Base-by-base conservation (phyloP, 192 early-diverging fungal genomes). In the Haplosporangium gracile region DNA sequence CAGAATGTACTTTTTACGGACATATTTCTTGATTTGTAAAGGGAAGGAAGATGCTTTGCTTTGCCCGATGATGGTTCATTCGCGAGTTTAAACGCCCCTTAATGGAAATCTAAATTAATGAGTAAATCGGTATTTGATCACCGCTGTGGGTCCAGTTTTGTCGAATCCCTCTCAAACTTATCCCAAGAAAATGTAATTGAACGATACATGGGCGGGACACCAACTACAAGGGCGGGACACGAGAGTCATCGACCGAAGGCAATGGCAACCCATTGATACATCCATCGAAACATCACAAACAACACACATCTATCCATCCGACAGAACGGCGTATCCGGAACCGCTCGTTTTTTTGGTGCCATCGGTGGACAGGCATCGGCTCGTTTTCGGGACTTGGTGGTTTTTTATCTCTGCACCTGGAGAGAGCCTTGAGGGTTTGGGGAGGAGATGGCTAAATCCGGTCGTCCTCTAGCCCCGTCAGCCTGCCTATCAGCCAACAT, bases 161-260 rank as follows among this genome's bases (percentile, higher is more conserved):
- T 83, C 74, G 72, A 65, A 60, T 83, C 82, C 82, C 74, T 83
- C 82, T 83, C 82, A 83, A 74, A 68, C 82, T 83, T 76, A 75
- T 78, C 77, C 72, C 71, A 74, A 78, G 43, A 78, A 83, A 83
- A 83, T 78, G 76, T 78, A 78, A 83, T 78, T 69, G 38, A 72
- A 49, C 45, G 49, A 7, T 75, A 55, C 49, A 51, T n/a, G 74
- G 38, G 42, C 16, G 20, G 29, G 57, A 38, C 70, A 22, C 55
- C 51, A 51, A 47, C 22, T 60, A 26, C 55, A 32, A 2, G 47
- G 6, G 51, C 0, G 47, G 40, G 43, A 53, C n/a, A 6, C 4
- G 51, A 40, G 51, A 24, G 36, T 36, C 43, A 65, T 2, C n/a
- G 36, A 53, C 45, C 72, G 75, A 29, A 22, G 47, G 43, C 3